phyloP scores from a whole-genome alignment of 768 basidiomycete genomes.

The Pisolithus microcarpus region DNA sequence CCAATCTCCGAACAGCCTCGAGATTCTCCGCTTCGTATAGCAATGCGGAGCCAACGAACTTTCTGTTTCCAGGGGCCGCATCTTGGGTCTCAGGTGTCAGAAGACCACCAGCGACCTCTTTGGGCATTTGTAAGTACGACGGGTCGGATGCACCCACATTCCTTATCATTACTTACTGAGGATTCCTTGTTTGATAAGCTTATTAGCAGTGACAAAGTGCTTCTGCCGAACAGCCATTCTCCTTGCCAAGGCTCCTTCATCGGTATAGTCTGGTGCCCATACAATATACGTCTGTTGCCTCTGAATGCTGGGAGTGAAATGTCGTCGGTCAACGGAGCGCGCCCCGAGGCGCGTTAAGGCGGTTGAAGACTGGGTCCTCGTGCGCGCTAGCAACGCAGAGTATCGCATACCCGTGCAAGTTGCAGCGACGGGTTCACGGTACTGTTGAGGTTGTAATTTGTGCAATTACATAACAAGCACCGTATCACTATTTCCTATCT shows the following conservation, averaged over 20 bases:
- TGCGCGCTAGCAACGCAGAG: background rate
- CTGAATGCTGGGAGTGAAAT: constrained; percentile 7
- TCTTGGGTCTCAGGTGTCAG: constrained; percentile 52
- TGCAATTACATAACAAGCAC: too few species aligned
- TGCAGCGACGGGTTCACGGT: too few species aligned
- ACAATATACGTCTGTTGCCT: constrained; percentile 32
- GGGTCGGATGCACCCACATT: background rate
- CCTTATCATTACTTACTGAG: constrained; percentile 38
- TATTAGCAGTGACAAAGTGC: constrained; percentile 45
- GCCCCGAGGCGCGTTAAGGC: background rate
- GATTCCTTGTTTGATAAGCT: constrained; percentile 35
- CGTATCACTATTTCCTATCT: too few species aligned
- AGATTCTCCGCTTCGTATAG: constrained; percentile 48
- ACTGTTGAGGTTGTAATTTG: too few species aligned
- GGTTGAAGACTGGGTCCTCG: background rate
- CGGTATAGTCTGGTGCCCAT: constrained; percentile 61
- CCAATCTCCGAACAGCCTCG: constrained; percentile 35
- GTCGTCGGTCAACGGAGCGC: constrained; percentile 2
- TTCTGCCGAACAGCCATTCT: constrained; percentile 47
- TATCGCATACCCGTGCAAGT: too few species aligned
- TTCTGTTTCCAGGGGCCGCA: constrained; percentile 39
- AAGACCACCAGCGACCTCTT: constrained; percentile 51
- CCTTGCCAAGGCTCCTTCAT: constrained; percentile 48
- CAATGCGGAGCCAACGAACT: constrained; percentile 55
- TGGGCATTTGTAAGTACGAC: constrained; percentile 3